These are phyloP conservation scores for Rosa chinensis DNA, from an alignment of 306 rosid genomes.

Conservation along the genomic window DNA sequence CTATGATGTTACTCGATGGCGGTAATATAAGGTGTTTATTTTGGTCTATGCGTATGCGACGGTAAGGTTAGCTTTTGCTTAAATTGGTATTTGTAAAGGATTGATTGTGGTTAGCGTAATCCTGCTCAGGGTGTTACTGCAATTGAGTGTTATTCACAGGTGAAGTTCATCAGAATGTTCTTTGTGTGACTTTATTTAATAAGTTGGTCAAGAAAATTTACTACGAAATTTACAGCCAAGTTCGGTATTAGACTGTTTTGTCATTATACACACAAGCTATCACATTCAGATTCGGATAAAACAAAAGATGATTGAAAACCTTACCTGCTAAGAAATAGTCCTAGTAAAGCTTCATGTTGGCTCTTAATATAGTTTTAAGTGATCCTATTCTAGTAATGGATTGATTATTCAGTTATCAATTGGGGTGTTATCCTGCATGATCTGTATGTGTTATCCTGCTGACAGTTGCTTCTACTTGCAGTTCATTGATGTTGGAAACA, in stretches of 20 bases:
- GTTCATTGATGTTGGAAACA: conserved; percentile 70
- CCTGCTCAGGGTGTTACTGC: conserved; percentile 13
- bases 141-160: conserved; percentile 70
- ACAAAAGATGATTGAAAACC: not conserved
- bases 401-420: too few relatives aligned
- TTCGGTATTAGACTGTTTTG: too few relatives aligned
- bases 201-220: not conserved
- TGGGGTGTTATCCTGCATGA: not conserved
- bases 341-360: not conserved
- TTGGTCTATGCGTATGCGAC: too few relatives aligned
- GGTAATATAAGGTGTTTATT: too few relatives aligned
- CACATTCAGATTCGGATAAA: not conserved
- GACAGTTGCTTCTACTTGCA: conserved; percentile 28
- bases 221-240: not conserved
- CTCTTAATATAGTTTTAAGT: too few relatives aligned
- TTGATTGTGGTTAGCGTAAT: too few relatives aligned
- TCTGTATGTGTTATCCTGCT: not conserved
- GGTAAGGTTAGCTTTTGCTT: too few relatives aligned
- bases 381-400: too few relatives aligned
- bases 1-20: too few relatives aligned
- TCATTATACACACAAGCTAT: not conserved
- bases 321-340: not conserved
- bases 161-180: conserved; percentile 24
- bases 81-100: too few relatives aligned
- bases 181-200: not conserved